Base-by-base conservation (phyloP, 306 rosid genomes). In the Cucumis melo region DNA sequence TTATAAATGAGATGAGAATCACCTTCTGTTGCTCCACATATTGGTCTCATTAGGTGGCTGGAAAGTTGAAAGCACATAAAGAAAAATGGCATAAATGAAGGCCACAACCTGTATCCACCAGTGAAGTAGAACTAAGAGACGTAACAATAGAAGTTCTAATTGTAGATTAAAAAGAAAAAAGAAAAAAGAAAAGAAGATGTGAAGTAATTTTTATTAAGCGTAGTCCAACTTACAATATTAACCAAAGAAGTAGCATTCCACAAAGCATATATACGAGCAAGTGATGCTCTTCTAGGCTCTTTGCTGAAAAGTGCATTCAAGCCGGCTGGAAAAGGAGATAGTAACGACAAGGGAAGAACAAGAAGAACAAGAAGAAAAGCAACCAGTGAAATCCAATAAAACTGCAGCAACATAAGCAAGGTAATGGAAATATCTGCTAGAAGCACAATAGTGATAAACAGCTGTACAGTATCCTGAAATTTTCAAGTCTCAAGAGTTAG, bases 281-380 rank as follows among this genome's bases (percentile, higher is more conserved):
- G 95, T 74, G 95, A 87, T 74, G 97, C 95, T 87, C 88, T 87
- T 90, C 97, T 87, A 44, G 93, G 89, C 86, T 92, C 96, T 85
- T 89, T 90, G 77, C 97, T 94, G 90, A 91, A 94, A 77, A 92
- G 86, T 55, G 97, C 99, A 84, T 88, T 94, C 89, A 94, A 85
- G 71, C 99, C 97, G n/a, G 99, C 99, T 7, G 93, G 99, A 81
- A 94, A 90, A 50, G 96, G 97, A 74, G 92, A 94, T 78, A 94
- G 91, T 46, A 94, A 86, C 44, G 97, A 94, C 41, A 94, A 86
- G 48, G 99, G 99, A 82, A 94, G 97, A 71, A 94, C 84, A 61
- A 94, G 91, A 85, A 94, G 83, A 81, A 92, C 88, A 63, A 86
- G 87, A 78, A 94, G 98, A 86, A 94, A 94, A 74, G 91, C 97